A percentile compares a stretch with the other conserved stretches of the same genome.
Evolutionary conservation across 108 stramenopile genomes (phyloP).

Genomic region (Nitzschia sp.): DNA sequence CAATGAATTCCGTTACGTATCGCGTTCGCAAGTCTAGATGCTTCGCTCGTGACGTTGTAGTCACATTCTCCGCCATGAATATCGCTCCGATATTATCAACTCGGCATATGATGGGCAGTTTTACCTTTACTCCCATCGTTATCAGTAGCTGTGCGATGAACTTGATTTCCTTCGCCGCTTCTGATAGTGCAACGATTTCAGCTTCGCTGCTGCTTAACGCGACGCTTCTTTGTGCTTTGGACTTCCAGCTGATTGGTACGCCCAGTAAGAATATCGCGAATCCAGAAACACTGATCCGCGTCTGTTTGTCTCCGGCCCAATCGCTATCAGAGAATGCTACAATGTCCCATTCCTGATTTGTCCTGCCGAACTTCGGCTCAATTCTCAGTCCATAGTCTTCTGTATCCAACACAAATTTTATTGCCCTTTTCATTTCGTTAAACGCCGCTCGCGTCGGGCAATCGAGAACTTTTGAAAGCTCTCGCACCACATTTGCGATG

Average conservation of each 20-base stretch:
- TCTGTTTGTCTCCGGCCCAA: conserved; percentile 10
- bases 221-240: background rate
- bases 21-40: background rate
- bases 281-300: background rate
- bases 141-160: background rate
- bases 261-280: conserved; percentile 1
- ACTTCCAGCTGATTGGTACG: conserved; percentile 4
- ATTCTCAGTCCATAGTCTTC: background rate
- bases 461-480: conserved; percentile 22
- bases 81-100: conserved; percentile 29
- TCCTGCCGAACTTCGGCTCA: background rate
- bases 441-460: conserved; percentile 8
- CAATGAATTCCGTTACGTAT: background rate
- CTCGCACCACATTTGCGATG: conserved; percentile 8
- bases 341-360: background rate
- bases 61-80: conserved; percentile 9
- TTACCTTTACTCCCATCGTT: conserved; percentile 25
- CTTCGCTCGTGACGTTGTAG: background rate
- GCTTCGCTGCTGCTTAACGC: conserved; percentile 1
- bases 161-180: conserved; percentile 4
- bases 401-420: conserved; percentile 20
- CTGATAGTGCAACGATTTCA: background rate
- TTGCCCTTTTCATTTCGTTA: conserved; percentile 25
- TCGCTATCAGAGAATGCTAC: conserved; percentile 8
- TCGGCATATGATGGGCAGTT: conserved; percentile 29